Evolutionary conservation across 495 filamentous ascomycete genomes (phyloP), one percentile per base, ranked within the genome.

Genomic region (Penicillium subrubescens): DNA sequence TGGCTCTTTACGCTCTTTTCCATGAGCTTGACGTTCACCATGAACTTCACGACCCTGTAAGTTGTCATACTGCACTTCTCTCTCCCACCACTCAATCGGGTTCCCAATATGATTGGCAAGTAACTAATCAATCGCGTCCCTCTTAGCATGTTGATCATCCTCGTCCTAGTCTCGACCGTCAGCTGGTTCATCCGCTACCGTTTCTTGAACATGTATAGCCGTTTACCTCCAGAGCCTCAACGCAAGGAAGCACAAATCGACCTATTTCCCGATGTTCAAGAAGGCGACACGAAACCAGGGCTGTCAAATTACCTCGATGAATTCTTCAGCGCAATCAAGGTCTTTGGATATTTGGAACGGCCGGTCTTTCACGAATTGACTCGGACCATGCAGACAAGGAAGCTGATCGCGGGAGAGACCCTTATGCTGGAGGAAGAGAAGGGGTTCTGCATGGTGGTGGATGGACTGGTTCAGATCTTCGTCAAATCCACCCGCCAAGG

Each of bases 311-410:
- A 99, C 75, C 84, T 99, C 14, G 95, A 99, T 75, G 96, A 99
- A 77, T 99, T 98, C 67, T 82, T 99, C 15, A 97, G 93, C 76
- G 95, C 95, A n/a, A 98, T 99, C 74, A 98, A 97, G 72, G 94
- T 99, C 48, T 99, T 99, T 79, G 95, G 95, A 3, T 99, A 98
- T 73, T 83, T 99, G 50, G 95, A 99, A 74, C 86, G 95, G 21
- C 92, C 94, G 2, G 95, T 99, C 15, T 99, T 98, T 73, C 95
- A 99, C 73, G 95, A 99, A 75, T 84, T 99, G 68, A 98, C 95
- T 2, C 86, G 95, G 63, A 97, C 93, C 34, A 98, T 99, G 95
- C 95, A 98, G 79, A 98, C 95, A 6, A 83, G 92, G 69, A 98
- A 97, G 79, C 79, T 99, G 46, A 93, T 98, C 62, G 95, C 95